These are phyloP conservation scores for Hypoxylon sp. DNA, from an alignment of 2,329 filamentous ascomycete species.

Conservation along the genomic window DNA sequence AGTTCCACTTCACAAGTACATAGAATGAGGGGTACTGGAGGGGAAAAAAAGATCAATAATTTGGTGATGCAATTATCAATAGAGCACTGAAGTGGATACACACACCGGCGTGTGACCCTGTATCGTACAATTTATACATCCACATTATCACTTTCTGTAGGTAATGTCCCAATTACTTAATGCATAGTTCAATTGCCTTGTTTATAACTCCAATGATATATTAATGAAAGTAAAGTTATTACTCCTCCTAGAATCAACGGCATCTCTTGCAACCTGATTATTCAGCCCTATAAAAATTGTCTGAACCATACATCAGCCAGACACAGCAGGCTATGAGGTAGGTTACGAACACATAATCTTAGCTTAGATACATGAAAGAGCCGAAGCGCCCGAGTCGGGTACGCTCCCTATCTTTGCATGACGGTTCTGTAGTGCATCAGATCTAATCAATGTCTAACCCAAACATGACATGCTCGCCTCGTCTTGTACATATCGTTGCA, in stretches of 20 bases:
- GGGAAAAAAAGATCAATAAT: slow-evolving; percentile 20
- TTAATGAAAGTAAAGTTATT: slow-evolving; percentile 5
- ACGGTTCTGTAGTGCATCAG: neutral
- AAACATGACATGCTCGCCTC: neutral
- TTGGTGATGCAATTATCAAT: slow-evolving; percentile 37
- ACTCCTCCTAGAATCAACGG: neutral
- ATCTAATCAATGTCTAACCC: slow-evolving; percentile 4
- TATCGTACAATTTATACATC: slow-evolving; percentile 10
- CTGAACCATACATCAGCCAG: neutral
- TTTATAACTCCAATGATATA: neutral
- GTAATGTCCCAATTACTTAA: slow-evolving; percentile 4
- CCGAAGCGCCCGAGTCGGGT: slow-evolving; percentile 12
- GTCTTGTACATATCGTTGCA: slow-evolving; percentile 4
- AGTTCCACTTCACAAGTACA: slow-evolving; percentile 2
- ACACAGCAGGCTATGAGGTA: too few species aligned
- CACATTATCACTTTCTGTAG: neutral
- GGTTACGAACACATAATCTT: neutral
- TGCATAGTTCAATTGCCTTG: neutral
- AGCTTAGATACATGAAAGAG: neutral
- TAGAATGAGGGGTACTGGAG: slow-evolving; percentile 30
- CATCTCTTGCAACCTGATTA: neutral
- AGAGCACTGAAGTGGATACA: slow-evolving; percentile 27
- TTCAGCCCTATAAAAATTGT: neutral
- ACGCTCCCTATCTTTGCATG: slow-evolving; percentile 13
- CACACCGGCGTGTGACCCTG: slow-evolving; percentile 6